Evolutionary conservation across 2,329 filamentous ascomycete genomes (phyloP).

Genomic region (Penicillium brevicompactum): DNA sequence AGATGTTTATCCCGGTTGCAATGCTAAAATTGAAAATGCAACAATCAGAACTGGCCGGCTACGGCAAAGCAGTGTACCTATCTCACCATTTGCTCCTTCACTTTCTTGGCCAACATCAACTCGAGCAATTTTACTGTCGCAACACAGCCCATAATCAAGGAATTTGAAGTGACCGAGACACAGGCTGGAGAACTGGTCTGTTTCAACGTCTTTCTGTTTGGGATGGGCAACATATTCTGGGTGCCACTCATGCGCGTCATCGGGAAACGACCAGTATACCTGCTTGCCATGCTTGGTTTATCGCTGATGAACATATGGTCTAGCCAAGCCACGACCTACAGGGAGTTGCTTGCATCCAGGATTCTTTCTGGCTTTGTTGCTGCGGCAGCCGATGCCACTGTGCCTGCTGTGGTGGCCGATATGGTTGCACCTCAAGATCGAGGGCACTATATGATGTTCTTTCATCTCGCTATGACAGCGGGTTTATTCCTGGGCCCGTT

Average conservation of each 20-base stretch:
- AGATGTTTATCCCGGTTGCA: too few species aligned
- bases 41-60: constrained; percentile 27
- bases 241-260: constrained; percentile 28
- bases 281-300: constrained; percentile 35
- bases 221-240: constrained; percentile 29
- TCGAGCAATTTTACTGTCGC: constrained; percentile 43
- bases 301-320: constrained; percentile 41
- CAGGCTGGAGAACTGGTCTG: constrained; percentile 27
- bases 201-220: constrained; percentile 30
- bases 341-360: constrained; percentile 29
- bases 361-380: constrained; percentile 31
- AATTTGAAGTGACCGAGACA: constrained; percentile 29
- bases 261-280: constrained; percentile 43
- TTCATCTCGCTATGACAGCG: constrained; percentile 38
- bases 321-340: constrained; percentile 26
- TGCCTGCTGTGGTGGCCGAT: constrained; percentile 39
- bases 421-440: constrained; percentile 38
- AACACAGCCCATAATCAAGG: constrained; percentile 31
- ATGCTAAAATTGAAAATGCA: not conserved
- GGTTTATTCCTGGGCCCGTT: constrained; percentile 43
- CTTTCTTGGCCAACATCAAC: constrained; percentile 44
- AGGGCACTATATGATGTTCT: constrained; percentile 42
- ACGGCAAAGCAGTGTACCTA: constrained; percentile 30
- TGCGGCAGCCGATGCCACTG: constrained; percentile 39
- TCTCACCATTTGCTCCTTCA: constrained; percentile 41